phyloP scores from a whole-genome alignment of 768 basidiomycete genomes.

The Brasilioporus rufonigricans region DNA sequence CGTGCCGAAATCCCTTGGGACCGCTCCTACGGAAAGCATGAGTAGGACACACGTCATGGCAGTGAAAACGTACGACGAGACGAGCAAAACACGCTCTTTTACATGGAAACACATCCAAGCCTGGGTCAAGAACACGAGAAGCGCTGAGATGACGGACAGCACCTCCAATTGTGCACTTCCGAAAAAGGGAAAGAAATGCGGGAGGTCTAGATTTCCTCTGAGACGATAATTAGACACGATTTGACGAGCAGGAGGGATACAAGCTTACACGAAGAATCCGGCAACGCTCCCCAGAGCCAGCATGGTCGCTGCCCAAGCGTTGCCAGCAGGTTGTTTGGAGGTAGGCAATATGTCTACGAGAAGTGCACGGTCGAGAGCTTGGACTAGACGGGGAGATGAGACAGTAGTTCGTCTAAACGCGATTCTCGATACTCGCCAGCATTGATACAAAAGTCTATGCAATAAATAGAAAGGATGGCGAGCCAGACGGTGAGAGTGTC shows the following conservation, averaged over 20 bases:
- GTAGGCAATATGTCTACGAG: slow-evolving; percentile 83
- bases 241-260: not conserved
- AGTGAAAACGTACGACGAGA: slow-evolving; percentile 26
- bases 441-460: slow-evolving; percentile 65
- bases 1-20: slow-evolving; percentile 34
- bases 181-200: slow-evolving; percentile 64
- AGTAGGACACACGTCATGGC: not conserved
- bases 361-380: slow-evolving; percentile 87
- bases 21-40: slow-evolving; percentile 13
- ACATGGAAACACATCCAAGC: slow-evolving; percentile 55
- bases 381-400: slow-evolving; percentile 46
- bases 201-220: slow-evolving; percentile 82
- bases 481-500: slow-evolving; percentile 68
- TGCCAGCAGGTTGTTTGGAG: slow-evolving; percentile 74
- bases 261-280: slow-evolving; percentile 81
- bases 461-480: slow-evolving; percentile 69
- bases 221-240: not conserved
- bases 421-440: slow-evolving; percentile 36
- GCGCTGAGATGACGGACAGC: slow-evolving; percentile 69
- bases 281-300: slow-evolving; percentile 79
- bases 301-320: slow-evolving; percentile 97
- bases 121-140: slow-evolving; percentile 68
- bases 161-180: slow-evolving; percentile 81
- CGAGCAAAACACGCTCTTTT: slow-evolving; percentile 72
- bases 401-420: not conserved